phyloP scores from a whole-genome alignment of 495 filamentous ascomycete species.

The Lepraria neglecta region DNA sequence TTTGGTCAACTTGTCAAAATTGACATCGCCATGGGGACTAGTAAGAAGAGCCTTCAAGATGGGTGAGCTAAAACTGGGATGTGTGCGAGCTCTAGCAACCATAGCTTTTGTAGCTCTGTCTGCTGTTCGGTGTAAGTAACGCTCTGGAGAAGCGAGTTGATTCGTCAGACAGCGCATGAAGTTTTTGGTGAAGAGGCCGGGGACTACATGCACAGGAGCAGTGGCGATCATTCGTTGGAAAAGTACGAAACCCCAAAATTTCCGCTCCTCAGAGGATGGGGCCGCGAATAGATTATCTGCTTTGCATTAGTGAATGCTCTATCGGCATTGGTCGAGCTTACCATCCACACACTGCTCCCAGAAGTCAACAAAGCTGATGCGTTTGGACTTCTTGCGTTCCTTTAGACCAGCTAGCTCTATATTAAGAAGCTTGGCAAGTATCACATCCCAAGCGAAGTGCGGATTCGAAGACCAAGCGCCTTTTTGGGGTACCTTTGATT shows the following conservation, averaged over 20 bases:
- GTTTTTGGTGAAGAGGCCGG: slow-evolving; percentile 68
- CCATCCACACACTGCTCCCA: slow-evolving; percentile 88
- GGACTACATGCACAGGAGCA: slow-evolving; percentile 41
- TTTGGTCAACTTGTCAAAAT: slow-evolving; percentile 82
- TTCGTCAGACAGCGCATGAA: slow-evolving; percentile 78
- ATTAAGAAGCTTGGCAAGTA: slow-evolving; percentile 48
- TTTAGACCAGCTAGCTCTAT: slow-evolving; percentile 24
- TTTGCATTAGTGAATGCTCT: slow-evolving; percentile 8
- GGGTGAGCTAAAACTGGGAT: slow-evolving; percentile 53
- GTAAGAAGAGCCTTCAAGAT: slow-evolving; percentile 61
- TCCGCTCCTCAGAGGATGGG: slow-evolving; percentile 75
- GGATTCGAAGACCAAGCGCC: slow-evolving; percentile 71
- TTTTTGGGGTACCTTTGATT: slow-evolving; percentile 42
- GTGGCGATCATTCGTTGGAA: slow-evolving; percentile 63
- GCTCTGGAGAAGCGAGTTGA: slow-evolving; percentile 74
- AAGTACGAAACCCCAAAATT: slow-evolving; percentile 84
- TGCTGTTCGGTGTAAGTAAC: slow-evolving; percentile 78
- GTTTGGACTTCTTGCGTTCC: slow-evolving; percentile 33
- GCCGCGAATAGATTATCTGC: slow-evolving; percentile 74
- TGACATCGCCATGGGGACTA: slow-evolving; percentile 56
- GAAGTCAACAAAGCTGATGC: slow-evolving; percentile 60
- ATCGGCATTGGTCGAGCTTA: slow-evolving; percentile 40
- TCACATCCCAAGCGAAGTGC: slow-evolving; percentile 81
- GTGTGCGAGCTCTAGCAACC: slow-evolving; percentile 54
- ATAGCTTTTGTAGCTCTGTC: slow-evolving; percentile 64